Percentiles rank a stretch among this genome's conserved stretches.
These are phyloP conservation scores for Polyporus arcularius DNA, from an alignment of 768 basidiomycete genomes.

Conservation along the genomic window DNA sequence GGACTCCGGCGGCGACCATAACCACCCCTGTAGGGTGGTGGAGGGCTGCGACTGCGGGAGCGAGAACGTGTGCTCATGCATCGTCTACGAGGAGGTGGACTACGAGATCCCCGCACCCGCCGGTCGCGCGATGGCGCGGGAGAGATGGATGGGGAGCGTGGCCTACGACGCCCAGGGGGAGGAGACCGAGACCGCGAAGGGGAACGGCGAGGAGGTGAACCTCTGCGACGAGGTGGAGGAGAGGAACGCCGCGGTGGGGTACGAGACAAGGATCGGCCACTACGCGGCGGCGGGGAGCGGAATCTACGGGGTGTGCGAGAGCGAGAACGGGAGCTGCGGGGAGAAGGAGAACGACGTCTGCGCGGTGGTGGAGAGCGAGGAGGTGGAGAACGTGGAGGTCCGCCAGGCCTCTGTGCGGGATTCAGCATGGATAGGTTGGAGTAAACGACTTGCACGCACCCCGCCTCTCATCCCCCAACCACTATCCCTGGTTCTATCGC, in stretches of 20 bases:
- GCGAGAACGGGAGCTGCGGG: constrained; percentile 40
- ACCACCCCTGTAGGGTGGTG: constrained; percentile 18
- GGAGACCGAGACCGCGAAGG: constrained; percentile 39
- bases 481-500: constrained; percentile 42
- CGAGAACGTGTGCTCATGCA: constrained; percentile 32
- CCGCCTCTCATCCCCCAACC: constrained; percentile 73
- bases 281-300: constrained; percentile 18
- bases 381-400: constrained; percentile 19
- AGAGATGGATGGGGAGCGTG: constrained; percentile 49
- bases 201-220: constrained; percentile 21
- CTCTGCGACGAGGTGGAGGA: constrained; percentile 17
- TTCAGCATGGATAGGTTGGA: constrained; percentile 12
- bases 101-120: constrained; percentile 46
- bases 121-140: constrained; percentile 42
- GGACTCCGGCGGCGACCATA: constrained; percentile 24
- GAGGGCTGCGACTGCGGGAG: constrained; percentile 18
- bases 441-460: constrained; percentile 29
- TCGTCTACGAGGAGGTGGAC: constrained; percentile 46
- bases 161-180: constrained; percentile 43
- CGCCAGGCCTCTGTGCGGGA: constrained; percentile 8
- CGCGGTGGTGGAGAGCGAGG: constrained; percentile 52
- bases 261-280: constrained; percentile 35
- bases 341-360: constrained; percentile 41
- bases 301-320: constrained; percentile 29
- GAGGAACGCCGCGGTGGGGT: constrained; percentile 26